Percentiles rank a stretch among this genome's conserved stretches.
phyloP scores from a whole-genome alignment of 139 green algal species.

The Coelastrella sp. region DNA sequence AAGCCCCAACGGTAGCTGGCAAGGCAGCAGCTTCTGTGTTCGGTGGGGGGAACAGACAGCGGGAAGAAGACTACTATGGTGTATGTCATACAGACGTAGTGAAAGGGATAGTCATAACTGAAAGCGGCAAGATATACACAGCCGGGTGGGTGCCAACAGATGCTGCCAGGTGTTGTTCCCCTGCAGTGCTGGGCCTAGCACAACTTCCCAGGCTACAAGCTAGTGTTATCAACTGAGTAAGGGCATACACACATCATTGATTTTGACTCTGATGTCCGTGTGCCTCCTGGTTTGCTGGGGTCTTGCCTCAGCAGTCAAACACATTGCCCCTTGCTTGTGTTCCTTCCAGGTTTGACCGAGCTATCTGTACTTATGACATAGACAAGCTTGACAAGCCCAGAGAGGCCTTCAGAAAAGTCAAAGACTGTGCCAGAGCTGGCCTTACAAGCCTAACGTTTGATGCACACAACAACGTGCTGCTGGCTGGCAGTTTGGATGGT shows the following conservation, averaged over 20 bases:
- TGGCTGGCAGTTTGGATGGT: constrained; percentile 73
- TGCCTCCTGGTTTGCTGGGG: too few relatives aligned
- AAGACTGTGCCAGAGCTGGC: constrained; percentile 67
- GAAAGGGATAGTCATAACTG: constrained; percentile 75
- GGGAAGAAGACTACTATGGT: constrained; percentile 47
- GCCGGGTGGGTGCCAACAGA: constrained; percentile 58
- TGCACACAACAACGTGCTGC: constrained; percentile 64
- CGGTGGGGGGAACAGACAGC: neutral
- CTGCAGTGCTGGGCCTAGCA: too few relatives aligned
- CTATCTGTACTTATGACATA: constrained; percentile 78
- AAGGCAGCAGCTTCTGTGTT: neutral
- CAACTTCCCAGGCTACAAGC: too few relatives aligned
- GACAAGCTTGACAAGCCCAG: constrained; percentile 76
- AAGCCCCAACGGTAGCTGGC: neutral
- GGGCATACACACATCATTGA: too few relatives aligned
- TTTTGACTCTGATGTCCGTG: too few relatives aligned
- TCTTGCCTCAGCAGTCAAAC: too few relatives aligned
- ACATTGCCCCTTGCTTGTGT: too few relatives aligned
- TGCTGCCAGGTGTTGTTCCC: neutral
- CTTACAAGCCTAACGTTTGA: constrained; percentile 75
- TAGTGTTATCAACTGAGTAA: too few relatives aligned
- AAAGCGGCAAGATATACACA: constrained; percentile 75
- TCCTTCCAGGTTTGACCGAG: constrained; percentile 69
- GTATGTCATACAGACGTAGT: constrained; percentile 77
- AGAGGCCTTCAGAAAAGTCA: constrained; percentile 66